Base-by-base conservation (phyloP, 1,284 basidiomycete genomes). In the Puccinia polysora region DNA sequence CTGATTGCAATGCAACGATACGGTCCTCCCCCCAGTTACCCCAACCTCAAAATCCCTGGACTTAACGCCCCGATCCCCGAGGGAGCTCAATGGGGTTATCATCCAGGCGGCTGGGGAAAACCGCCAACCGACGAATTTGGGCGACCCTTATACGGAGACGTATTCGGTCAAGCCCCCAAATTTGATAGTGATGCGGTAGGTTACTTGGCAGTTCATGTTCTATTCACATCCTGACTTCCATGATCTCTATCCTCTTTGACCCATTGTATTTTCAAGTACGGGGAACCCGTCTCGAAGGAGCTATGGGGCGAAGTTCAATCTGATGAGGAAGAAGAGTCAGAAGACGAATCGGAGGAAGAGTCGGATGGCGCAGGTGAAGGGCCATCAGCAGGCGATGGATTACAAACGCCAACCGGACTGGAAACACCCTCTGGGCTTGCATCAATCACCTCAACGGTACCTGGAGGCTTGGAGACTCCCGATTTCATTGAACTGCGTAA, bases 31-130 rank as follows among this genome's bases (percentile, higher is more conserved):
- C 96, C 96, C 0, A 92, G 89, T 78, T 99, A 99, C 80, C 94
- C 96, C 1, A 96, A 94, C 55, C 81, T 99, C 52, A 86, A 91
- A 73, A 97, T 98, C 82, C 89, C 90, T 30, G 95, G 95, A n/a
- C 82, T 99, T 50, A 99, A 98, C 79, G 88, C 94, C 0, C 95
- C 95, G 3, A 97, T 99, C 76, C 95, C 95, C 2, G 88, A 96
- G 81, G 96, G 91, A 23, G 96, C 95, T 1, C 94, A 97, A 80
- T 98, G 95, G 95, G 95, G 95, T 68, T 98, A 97, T 86, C 96
- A 98, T 81, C 96, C 96, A 5, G 96, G 96, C 81, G 96, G 96
- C 63, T 98, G 96, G 96, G 96, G 95, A 47, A 93, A 97, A 80
- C 96, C 96, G n/a, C 95, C 96, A 15, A 84, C 97, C 62, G 96